Conservation (phyloP, 371 early-diverging fungal species). For the Syncephalastrum monosporum region DNA sequence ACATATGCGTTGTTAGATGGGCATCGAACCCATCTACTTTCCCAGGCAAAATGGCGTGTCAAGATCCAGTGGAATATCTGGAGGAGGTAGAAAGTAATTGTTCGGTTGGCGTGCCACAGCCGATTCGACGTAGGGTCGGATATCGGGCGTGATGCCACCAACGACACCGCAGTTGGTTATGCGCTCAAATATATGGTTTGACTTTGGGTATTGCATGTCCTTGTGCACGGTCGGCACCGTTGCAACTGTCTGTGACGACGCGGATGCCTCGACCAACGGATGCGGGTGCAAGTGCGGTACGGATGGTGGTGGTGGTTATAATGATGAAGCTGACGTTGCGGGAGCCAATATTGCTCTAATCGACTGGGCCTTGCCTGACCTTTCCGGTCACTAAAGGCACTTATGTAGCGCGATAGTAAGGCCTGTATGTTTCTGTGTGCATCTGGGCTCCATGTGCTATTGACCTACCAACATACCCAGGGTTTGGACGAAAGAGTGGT, state of each 20-base stretch:
- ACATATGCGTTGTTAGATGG: too few relatives aligned
- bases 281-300: not conserved
- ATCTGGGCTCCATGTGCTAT: too few relatives aligned
- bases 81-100: slow-evolving; percentile 13
- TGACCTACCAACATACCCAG: too few relatives aligned
- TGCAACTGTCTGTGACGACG: not conserved
- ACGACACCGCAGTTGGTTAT: slow-evolving; percentile 45
- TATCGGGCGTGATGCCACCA: slow-evolving; percentile 46
- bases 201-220: slow-evolving; percentile 25
- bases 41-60: too few relatives aligned
- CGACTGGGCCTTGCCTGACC: not conserved
- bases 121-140: slow-evolving; percentile 24
- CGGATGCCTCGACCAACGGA: not conserved
- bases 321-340: not conserved
- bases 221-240: not conserved
- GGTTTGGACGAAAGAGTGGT: too few relatives aligned
- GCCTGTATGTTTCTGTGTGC: too few relatives aligned
- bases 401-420: too few relatives aligned
- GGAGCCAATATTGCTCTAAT: not conserved
- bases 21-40: too few relatives aligned
- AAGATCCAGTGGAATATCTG: not conserved
- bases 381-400: too few relatives aligned
- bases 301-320: slow-evolving; percentile 4
- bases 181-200: slow-evolving; percentile 33
- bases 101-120: slow-evolving; percentile 12